phyloP scores from a whole-genome alignment of 2,329 filamentous ascomycete species.

The Xylaria digitata region DNA sequence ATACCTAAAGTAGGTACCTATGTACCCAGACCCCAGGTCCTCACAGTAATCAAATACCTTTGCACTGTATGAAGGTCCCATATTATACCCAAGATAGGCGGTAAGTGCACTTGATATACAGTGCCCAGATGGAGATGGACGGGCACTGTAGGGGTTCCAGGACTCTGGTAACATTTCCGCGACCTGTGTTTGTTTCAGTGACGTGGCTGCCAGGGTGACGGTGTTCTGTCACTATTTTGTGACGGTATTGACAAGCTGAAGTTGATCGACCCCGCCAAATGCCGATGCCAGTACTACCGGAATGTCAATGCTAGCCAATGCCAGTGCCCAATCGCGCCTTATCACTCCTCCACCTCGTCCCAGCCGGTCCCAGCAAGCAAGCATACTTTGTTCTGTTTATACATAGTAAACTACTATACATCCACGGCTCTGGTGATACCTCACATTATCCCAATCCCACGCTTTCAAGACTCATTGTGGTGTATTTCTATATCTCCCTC shows the following conservation, averaged over 20 bases:
- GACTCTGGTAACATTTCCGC: slow-evolving; percentile 25
- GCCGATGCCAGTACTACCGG: slow-evolving; percentile 26
- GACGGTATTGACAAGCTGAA: slow-evolving; percentile 48
- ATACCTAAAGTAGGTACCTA: too few relatives aligned
- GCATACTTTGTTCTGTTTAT: slow-evolving; percentile 14
- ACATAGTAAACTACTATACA: not conserved
- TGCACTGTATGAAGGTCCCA: not conserved
- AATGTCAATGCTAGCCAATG: slow-evolving; percentile 15
- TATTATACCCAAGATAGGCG: too few relatives aligned
- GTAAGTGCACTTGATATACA: not conserved
- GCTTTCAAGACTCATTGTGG: slow-evolving; percentile 11
- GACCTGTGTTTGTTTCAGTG: slow-evolving; percentile 18
- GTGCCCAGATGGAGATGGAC: not conserved
- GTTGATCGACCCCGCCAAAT: slow-evolving; percentile 45
- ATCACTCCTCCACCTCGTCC: slow-evolving; percentile 38
- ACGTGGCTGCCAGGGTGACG: slow-evolving; percentile 45
- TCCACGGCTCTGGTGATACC: slow-evolving; percentile 3
- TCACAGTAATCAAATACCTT: not conserved
- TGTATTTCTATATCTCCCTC: slow-evolving; percentile 1
- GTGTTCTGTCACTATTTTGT: slow-evolving; percentile 40
- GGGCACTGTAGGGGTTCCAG: slow-evolving; percentile 30
- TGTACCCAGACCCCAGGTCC: not conserved
- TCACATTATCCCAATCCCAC: not conserved
- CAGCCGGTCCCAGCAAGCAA: slow-evolving; percentile 1
- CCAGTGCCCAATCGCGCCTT: slow-evolving; percentile 43